Percentiles rank a stretch among this genome's conserved stretches.
Conservation (phyloP, 441 rosid species). For the Sinapis alba region DNA sequence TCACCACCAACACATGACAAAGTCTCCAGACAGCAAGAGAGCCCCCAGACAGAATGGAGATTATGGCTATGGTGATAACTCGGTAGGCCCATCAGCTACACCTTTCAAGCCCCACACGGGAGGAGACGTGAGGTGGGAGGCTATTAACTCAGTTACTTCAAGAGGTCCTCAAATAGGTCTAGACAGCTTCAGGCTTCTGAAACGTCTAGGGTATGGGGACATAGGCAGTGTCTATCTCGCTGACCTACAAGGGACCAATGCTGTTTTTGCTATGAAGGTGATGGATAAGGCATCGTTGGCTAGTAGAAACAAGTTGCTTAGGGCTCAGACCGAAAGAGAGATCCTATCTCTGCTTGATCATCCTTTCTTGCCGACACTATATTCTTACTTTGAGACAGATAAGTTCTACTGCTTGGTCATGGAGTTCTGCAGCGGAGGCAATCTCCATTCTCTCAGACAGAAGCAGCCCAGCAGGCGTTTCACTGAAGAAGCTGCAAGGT, state of each 20-base stretch:
- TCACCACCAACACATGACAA: constrained; percentile 13
- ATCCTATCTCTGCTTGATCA: constrained; percentile 84
- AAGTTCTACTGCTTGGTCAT: constrained; percentile 82
- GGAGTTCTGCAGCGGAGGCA: constrained; percentile 94
- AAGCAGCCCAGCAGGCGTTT: constrained; percentile 74
- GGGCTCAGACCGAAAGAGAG: constrained; percentile 89
- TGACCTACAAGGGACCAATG: constrained; percentile 66
- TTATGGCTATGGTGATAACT: constrained; percentile 49
- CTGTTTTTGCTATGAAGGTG: constrained; percentile 81
- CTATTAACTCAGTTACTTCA: constrained; percentile 48
- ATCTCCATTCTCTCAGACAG: constrained; percentile 89
- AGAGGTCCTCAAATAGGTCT: constrained; percentile 60
- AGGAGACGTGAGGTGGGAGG: constrained; percentile 82
- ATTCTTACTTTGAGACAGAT: constrained; percentile 85
- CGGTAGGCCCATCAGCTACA: constrained; percentile 44
- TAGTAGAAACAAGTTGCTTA: constrained; percentile 75
- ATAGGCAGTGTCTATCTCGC: constrained; percentile 87
- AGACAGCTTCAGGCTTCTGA: constrained; percentile 72
- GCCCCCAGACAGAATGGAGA: constrained; percentile 31
- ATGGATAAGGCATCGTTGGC: constrained; percentile 94
- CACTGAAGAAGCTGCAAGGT: constrained; percentile 84
- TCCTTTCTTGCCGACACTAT: constrained; percentile 83
- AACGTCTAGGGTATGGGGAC: constrained; percentile 86
- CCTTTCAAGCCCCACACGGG: constrained; percentile 81
- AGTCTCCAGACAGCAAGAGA: constrained; percentile 35